These are phyloP conservation scores for Parathielavia appendiculata DNA, from an alignment of 495 filamentous ascomycete genomes.

Conservation along the genomic window DNA sequence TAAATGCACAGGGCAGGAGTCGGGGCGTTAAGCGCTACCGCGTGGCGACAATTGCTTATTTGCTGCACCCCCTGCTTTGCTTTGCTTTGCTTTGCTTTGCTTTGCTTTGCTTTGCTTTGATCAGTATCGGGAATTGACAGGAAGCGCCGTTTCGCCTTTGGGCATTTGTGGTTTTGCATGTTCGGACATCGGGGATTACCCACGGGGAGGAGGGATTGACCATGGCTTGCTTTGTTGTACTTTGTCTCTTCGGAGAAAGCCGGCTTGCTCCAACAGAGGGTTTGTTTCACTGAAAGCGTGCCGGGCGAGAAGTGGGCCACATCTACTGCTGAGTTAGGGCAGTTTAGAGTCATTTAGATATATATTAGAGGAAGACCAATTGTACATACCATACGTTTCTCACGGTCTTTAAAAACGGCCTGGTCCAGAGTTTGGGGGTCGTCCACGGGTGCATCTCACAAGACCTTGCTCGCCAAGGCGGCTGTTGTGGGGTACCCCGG, in stretches of 20 bases:
- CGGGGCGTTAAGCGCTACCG: not conserved
- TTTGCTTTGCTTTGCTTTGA: not conserved
- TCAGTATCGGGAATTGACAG: constrained; percentile 1
- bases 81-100: constrained; percentile 1
- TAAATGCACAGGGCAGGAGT: not conserved
- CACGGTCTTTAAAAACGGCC: too few relatives aligned
- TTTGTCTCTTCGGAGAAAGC: not conserved
- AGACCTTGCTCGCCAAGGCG: too few relatives aligned
- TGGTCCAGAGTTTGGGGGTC: too few relatives aligned
- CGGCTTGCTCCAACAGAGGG: not conserved
- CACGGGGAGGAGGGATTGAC: not conserved
- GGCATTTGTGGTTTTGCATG: not conserved
- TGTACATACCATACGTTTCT: too few relatives aligned
- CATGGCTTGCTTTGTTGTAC: not conserved
- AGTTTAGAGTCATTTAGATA: not conserved
- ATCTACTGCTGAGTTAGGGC: not conserved
- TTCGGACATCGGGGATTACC: not conserved
- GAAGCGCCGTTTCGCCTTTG: not conserved
- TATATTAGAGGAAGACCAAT: not conserved
- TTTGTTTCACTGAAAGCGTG: not conserved
- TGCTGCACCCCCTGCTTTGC: not conserved
- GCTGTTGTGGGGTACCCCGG: not conserved
- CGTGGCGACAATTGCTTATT: not conserved
- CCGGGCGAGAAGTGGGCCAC: not conserved
- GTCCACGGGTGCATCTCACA: too few relatives aligned